Percentiles rank a stretch among this genome's conserved stretches.
Conservation (phyloP, 148 eudicot genomes). For the Diospyros lotus region DNA sequence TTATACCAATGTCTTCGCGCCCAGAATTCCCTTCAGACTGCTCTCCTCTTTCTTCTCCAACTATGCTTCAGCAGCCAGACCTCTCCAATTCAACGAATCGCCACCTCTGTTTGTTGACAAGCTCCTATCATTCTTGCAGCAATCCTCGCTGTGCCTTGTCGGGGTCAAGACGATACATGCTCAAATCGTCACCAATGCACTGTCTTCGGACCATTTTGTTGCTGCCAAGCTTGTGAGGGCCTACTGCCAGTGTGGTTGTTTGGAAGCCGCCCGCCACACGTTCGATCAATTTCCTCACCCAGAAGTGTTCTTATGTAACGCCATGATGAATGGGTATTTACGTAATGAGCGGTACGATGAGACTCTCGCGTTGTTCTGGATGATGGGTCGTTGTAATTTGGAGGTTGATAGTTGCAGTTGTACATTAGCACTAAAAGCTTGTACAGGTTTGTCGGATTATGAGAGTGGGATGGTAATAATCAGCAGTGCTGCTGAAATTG, state of each 20-base stretch:
- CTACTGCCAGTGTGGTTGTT: not conserved
- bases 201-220: not conserved
- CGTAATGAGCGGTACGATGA: slow-evolving; percentile 4
- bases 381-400: not conserved
- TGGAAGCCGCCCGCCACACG: not conserved
- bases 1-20: not conserved
- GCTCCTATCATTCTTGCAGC: not conserved
- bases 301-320: not conserved
- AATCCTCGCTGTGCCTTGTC: not conserved
- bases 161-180: slow-evolving; percentile 3
- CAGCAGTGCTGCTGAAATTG: not conserved
- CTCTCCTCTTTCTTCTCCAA: not conserved
- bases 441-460: slow-evolving; percentile 2
- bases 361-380: not conserved
- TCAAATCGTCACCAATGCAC: not conserved
- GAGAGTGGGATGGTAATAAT: slow-evolving; percentile 2
- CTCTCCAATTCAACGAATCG: not conserved
- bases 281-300: slow-evolving; percentile 11
- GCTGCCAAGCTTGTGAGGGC: not conserved
- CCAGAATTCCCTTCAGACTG: not conserved
- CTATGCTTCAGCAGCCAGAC: not conserved
- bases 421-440: slow-evolving; percentile 5
- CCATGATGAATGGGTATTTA: slow-evolving; percentile 8
- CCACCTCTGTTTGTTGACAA: not conserved
- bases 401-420: slow-evolving; percentile 6